A percentile compares a stretch with the other conserved stretches of the same genome.
These are phyloP conservation scores for Inga leiocalycina DNA, from an alignment of 306 rosid genomes.

Conservation along the genomic window DNA sequence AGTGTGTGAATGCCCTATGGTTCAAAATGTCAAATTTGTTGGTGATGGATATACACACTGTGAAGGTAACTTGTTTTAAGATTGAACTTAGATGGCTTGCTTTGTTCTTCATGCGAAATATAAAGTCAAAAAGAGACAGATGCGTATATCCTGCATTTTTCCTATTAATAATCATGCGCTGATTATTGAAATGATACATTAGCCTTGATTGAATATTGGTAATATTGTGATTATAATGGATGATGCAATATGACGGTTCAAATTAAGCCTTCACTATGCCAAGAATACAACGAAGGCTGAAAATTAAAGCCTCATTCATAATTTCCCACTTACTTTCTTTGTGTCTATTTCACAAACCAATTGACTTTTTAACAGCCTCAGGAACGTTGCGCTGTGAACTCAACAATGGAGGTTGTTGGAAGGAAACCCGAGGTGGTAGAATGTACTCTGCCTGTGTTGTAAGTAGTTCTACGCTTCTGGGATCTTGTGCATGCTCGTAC, in stretches of 20 bases:
- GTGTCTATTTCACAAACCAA: neutral
- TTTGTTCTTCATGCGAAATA: slow-evolving; percentile 22
- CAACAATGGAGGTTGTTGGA: slow-evolving; percentile 98
- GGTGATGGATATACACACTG: slow-evolving; percentile 95
- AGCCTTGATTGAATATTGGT: neutral
- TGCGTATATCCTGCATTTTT: neutral
- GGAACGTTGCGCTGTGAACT: slow-evolving; percentile 80
- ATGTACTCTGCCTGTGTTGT: slow-evolving; percentile 91
- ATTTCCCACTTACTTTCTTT: neutral
- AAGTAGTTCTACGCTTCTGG: slow-evolving; percentile 44
- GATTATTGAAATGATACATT: neutral
- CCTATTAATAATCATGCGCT: neutral
- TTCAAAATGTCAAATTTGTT: slow-evolving; percentile 74
- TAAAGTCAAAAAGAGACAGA: neutral
- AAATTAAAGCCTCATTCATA: neutral
- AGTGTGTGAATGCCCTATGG: slow-evolving; percentile 88
- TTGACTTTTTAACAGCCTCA: slow-evolving; percentile 54
- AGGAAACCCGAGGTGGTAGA: slow-evolving; percentile 51
- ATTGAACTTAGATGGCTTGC: neutral
- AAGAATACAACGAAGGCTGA: neutral
- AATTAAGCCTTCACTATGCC: neutral
- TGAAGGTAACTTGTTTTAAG: slow-evolving; percentile 61
- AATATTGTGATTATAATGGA: neutral
- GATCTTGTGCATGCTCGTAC: neutral
- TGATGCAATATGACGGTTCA: neutral